Base-by-base conservation (phyloP, 1,284 basidiomycete genomes). In the Ganoderma lucidum region DNA sequence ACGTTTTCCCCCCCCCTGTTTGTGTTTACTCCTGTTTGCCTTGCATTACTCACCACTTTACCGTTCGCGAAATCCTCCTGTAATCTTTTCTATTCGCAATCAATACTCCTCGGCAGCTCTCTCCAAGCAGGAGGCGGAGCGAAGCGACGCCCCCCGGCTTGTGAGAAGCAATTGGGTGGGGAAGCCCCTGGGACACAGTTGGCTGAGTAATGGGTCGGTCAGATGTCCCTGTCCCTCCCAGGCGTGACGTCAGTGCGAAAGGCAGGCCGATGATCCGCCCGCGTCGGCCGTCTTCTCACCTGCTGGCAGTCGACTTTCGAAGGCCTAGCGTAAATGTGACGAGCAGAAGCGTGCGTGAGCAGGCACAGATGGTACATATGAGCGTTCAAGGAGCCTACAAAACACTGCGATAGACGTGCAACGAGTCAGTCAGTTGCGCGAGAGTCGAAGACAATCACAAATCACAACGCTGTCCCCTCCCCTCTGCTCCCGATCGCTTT, bases 401-500 rank as follows among this genome's bases (percentile, higher is more conserved):
- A 19, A 45, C 56, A 44, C 58, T 61, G 55, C 53, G 55, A 35
- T n/a, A n/a, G 41, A 58, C 15, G 58, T 23, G 15, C 19, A 17
- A 15, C 55, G 2, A 41, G 58, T 41, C 39, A 60, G 59, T 28
- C 39, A 39, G 23, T 8, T 42, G 42, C n/a, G 15, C 19, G 23
- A 23, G 23, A 14, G 8, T 37, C 15, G 35, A 30, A 37, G 39
- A 17, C n/a, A 61, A 2, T 23, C 0, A 51, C 6, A 19, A n/a
- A 3, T 39, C 42, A 67, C 48, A 58, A 68, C 59, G 65, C 63
- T 1, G 58, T 48, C n/a, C 64, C 67, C 58, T 68, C 70, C 35
- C 76, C 71, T 66, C 70, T 65, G 65, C 78, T 79, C 35, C 85
- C 87, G 37, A 83, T 73, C 14, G 80, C 81, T 75, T 96, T 96